These are phyloP conservation scores for Pueraria montana DNA, from an alignment of 306 rosid species.

Conservation along the genomic window DNA sequence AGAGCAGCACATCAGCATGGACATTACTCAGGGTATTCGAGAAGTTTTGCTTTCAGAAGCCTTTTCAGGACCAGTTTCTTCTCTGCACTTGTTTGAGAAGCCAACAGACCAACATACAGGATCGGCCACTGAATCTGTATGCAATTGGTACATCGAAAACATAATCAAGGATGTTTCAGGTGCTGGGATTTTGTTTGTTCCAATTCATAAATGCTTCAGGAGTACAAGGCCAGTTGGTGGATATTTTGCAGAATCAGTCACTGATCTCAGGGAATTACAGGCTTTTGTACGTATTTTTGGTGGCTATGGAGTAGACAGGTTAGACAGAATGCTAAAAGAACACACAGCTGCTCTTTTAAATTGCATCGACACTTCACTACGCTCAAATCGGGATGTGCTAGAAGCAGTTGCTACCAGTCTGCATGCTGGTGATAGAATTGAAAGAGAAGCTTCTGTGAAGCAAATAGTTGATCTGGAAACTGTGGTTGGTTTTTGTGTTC, in stretches of 20 bases:
- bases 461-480: constrained; percentile 95
- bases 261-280: constrained; percentile 87
- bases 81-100: constrained; percentile 89
- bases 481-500: constrained; percentile 86
- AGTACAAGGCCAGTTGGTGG: constrained; percentile 99
- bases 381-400: constrained; percentile 89
- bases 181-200: constrained; percentile 96
- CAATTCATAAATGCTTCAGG: constrained; percentile 92
- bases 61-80: constrained; percentile 97
- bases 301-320: constrained; percentile 96
- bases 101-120: constrained; percentile 90
- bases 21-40: constrained; percentile 91
- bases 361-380: constrained; percentile 91
- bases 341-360: constrained; percentile 98
- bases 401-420: constrained; percentile 88
- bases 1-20: constrained; percentile 99
- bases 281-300: constrained; percentile 94
- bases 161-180: constrained; percentile 91
- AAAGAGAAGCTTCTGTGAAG: constrained; percentile 86
- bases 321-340: constrained; percentile 93
- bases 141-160: constrained; percentile 97
- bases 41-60: constrained; percentile 93
- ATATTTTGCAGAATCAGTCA: constrained; percentile 97
- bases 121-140: constrained; percentile 87
- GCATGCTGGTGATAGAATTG: constrained; percentile 89